A percentile compares a stretch with the other conserved stretches of the same genome.
phyloP scores from a whole-genome alignment of 805 yeast species.

The Suhomyces pyralidae region DNA sequence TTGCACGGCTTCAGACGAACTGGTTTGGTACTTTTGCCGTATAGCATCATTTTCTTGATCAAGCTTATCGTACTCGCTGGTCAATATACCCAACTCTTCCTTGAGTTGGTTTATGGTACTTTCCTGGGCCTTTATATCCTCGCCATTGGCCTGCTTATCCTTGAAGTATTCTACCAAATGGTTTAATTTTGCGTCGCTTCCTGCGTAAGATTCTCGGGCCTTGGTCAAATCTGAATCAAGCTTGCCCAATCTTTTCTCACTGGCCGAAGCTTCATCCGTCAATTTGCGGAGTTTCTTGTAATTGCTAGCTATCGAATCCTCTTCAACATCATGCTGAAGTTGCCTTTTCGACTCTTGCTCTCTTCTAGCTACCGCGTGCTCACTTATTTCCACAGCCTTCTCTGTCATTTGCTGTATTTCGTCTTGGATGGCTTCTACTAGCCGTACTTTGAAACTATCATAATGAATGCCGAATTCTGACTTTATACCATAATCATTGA shows the following conservation, averaged over 20 bases:
- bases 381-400: background rate
- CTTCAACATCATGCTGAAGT: constrained; percentile 29
- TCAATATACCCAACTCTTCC: constrained; percentile 24
- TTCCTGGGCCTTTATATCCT: constrained; percentile 16
- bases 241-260: constrained; percentile 31
- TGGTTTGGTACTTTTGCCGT: constrained; percentile 31
- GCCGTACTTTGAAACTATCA: background rate
- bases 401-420: background rate
- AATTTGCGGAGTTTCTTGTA: constrained; percentile 31
- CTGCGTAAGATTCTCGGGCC: constrained; percentile 14
- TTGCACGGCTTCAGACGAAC: constrained; percentile 33
- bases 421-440: background rate
- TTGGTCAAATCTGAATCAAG: constrained; percentile 29
- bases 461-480: background rate
- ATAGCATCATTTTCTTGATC: constrained; percentile 26
- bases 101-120: constrained; percentile 19
- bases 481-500: background rate
- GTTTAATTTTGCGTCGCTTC: constrained; percentile 10
- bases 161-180: constrained; percentile 4
- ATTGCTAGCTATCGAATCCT: constrained; percentile 29
- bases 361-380: background rate
- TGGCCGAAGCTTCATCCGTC: constrained; percentile 33
- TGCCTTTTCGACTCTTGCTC: constrained; percentile 30
- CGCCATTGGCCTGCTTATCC: constrained; percentile 16
- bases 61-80: constrained; percentile 23